Evolutionary conservation across 768 basidiomycete species (phyloP), one percentile per base, ranked within the genome.

Genomic region (Collybia sp.): DNA sequence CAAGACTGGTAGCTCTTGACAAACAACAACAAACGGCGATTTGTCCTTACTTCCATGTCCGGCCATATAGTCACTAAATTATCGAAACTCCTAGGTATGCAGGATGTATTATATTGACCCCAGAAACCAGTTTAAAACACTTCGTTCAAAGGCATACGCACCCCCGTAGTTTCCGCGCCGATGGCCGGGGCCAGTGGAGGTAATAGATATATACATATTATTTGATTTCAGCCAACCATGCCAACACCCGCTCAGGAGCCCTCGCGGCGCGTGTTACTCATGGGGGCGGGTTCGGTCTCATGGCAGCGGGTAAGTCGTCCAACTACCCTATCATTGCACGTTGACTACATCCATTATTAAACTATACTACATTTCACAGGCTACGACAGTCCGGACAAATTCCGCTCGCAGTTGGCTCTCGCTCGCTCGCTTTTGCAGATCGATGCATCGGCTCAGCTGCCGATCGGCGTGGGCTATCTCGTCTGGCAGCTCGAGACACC

Each of bases 141-240:
- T 39, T 40, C 44, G 37, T 3, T 49, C 25, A 25, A 25, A 85
- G 85, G 69, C 33, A 67, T 82, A 20, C 64, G 69, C 40, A 69
- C 73, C 13, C 88, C 88, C 18, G 60, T 90, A 35, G 66, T 89
- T 4, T 67, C 70, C 13, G 79, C 80, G 1, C 77, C 87, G 1
- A 91, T 91, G 88, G 81, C 81, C 0, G 79, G 78, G 12, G 86
- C 77, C 2, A 74, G 79, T 46, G 82, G 84, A 40, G 86, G 83
- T 59, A 60, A 16, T 51, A 48, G 13, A n/a, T 37, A 37, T 30
- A 39, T 41, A 45, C 34, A 51, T 58, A 4, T 60, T 48, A 42
- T 36, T 36, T 12, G 25, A 34, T 37, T 25, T 30, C 20, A 15
- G 20, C 31, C 30, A 34, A 18, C 19, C n/a, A n/a, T n/a, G n/a